These are phyloP conservation scores for Pseudogymnoascus sp. DNA, from an alignment of 2,329 filamentous ascomycete genomes.

Conservation along the genomic window DNA sequence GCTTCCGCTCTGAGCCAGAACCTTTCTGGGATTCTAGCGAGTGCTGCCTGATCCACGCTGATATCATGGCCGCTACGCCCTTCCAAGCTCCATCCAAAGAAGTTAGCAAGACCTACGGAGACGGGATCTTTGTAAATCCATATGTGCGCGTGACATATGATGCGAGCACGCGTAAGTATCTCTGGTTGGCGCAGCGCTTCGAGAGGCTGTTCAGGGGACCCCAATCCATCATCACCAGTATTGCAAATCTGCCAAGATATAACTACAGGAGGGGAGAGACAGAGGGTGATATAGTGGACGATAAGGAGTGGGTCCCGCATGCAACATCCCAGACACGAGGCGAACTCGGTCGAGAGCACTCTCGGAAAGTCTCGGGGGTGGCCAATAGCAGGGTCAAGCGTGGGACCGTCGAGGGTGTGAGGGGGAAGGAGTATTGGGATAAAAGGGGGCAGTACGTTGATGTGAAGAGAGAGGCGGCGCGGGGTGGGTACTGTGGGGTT, in stretches of 20 bases:
- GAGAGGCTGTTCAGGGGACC: constrained; percentile 56
- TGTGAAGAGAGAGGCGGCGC: constrained; percentile 38
- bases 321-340: constrained; percentile 8
- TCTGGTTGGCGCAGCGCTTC: constrained; percentile 54
- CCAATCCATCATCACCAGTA: constrained; percentile 50
- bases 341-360: constrained; percentile 24
- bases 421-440: constrained; percentile 20
- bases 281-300: constrained; percentile 47
- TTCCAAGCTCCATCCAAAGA: constrained; percentile 34
- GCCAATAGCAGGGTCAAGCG: constrained; percentile 10
- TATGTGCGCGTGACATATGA: constrained; percentile 67
- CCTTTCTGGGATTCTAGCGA: constrained; percentile 58
- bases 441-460: constrained; percentile 34
- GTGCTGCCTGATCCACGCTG: constrained; percentile 52
- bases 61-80: constrained; percentile 27
- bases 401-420: neutral
- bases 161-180: constrained; percentile 47
- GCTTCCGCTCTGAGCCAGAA: constrained; percentile 53
- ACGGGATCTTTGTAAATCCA: constrained; percentile 65
- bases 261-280: constrained; percentile 56
- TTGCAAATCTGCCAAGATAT: constrained; percentile 49
- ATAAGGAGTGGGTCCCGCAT: constrained; percentile 42
- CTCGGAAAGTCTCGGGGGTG: constrained; percentile 18
- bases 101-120: constrained; percentile 24
- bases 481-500: constrained; percentile 50